Conservation (phyloP, 805 yeast genomes). For the Metschnikowia continentalis region DNA sequence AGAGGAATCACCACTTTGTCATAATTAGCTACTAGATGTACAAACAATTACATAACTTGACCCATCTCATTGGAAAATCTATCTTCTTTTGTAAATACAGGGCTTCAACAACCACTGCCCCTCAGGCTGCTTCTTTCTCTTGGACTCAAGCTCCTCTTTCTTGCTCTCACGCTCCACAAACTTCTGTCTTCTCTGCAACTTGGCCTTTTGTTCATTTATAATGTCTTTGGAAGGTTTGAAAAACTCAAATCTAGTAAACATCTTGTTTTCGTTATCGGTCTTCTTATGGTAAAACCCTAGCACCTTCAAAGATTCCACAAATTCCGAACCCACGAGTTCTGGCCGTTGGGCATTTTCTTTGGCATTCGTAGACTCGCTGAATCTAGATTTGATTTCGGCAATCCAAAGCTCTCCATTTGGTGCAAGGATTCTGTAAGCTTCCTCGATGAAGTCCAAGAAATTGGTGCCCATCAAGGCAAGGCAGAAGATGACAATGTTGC, state of each 20-base stretch:
- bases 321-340: conserved; percentile 63
- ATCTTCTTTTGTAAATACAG: conserved; percentile 90
- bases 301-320: conserved; percentile 70
- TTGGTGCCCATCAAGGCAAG: conserved; percentile 97
- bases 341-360: conserved; percentile 24
- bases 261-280: conserved; percentile 83
- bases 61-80: background rate
- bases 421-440: conserved; percentile 80
- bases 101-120: conserved; percentile 92
- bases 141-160: conserved; percentile 54
- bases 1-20: too few species aligned
- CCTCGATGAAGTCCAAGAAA: conserved; percentile 84
- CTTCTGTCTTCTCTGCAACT: conserved; percentile 56
- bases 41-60: background rate
- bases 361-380: conserved; percentile 49
- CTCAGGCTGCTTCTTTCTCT: conserved; percentile 56
- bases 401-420: conserved; percentile 97
- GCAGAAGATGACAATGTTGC: conserved; percentile 88
- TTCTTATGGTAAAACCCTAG: conserved; percentile 83
- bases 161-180: conserved; percentile 70
- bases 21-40: too few species aligned
- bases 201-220: conserved; percentile 56
- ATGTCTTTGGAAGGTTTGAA: conserved; percentile 78
- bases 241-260: conserved; percentile 94
- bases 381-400: conserved; percentile 93